Conservation (phyloP, 768 basidiomycete genomes). For the Amanita pseudoporphyria region DNA sequence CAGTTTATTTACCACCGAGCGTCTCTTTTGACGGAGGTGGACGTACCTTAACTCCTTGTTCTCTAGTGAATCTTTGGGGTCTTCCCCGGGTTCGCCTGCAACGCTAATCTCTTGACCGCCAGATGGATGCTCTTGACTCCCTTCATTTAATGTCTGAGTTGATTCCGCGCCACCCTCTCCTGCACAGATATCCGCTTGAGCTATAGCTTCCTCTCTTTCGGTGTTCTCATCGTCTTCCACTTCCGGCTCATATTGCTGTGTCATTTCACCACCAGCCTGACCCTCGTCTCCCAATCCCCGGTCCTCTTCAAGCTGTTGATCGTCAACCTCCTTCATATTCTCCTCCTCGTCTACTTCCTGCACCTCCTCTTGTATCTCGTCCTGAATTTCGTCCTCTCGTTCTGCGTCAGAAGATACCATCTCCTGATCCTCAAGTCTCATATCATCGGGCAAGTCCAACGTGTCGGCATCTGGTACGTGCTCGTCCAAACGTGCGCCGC, state of each 20-base stretch:
- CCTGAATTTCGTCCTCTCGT: constrained; percentile 19
- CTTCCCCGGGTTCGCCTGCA: constrained; percentile 20
- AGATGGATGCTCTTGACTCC: constrained; percentile 21
- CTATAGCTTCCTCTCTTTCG: constrained; percentile 22
- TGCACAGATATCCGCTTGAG: constrained; percentile 33
- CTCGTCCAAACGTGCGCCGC: constrained; percentile 67
- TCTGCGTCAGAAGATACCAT: constrained; percentile 14
- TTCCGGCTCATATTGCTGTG: constrained; percentile 20
- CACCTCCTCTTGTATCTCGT: constrained; percentile 21
- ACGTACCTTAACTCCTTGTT: constrained; percentile 25
- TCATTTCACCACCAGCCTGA: constrained; percentile 21
- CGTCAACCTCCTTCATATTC: constrained; percentile 23
- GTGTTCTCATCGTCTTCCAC: constrained; percentile 21
- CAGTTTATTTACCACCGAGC: not conserved
- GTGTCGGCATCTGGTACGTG: constrained; percentile 70
- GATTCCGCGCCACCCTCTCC: constrained; percentile 30
- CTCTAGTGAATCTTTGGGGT: not conserved
- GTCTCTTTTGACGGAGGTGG: not conserved
- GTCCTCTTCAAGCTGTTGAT: constrained; percentile 17
- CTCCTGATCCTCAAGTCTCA: constrained; percentile 48
- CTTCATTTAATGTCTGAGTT: constrained; percentile 19
- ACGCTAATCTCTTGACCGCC: constrained; percentile 23
- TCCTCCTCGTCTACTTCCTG: constrained; percentile 27
- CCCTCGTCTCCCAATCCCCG: constrained; percentile 16
- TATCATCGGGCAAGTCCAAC: constrained; percentile 83